These are phyloP conservation scores for Hypoxylon lienhwacheense DNA, from an alignment of 495 filamentous ascomycete species.

Conservation along the genomic window DNA sequence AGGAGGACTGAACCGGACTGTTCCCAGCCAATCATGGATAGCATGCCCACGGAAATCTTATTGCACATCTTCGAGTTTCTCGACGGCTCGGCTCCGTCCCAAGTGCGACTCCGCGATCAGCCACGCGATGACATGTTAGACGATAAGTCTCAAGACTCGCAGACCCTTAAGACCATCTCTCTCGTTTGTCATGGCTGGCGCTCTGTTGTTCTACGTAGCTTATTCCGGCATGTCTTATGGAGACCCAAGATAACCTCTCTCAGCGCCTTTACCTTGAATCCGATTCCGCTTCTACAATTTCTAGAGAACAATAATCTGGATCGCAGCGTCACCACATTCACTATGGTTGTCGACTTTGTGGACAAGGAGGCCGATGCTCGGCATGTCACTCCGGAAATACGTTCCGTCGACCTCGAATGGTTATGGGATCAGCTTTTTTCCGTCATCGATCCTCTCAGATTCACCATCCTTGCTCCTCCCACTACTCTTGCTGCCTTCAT, in stretches of 20 bases:
- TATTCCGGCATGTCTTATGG: conserved; percentile 50
- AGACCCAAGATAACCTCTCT: conserved; percentile 31
- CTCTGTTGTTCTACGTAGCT: conserved; percentile 37
- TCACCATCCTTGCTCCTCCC: conserved; percentile 49
- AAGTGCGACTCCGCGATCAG: conserved; percentile 43
- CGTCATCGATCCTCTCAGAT: conserved; percentile 44
- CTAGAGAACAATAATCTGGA: conserved; percentile 37
- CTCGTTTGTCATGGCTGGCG: conserved; percentile 49
- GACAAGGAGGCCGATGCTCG: conserved; percentile 18
- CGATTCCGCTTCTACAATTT: conserved; percentile 40
- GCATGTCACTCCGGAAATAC: conserved; percentile 30
- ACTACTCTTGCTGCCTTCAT: conserved; percentile 46
- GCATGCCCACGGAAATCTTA: conserved; percentile 48
- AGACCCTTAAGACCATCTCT: conserved; percentile 45
- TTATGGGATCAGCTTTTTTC: conserved; percentile 51
- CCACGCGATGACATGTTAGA: conserved; percentile 38
- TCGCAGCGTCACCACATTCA: conserved; percentile 40
- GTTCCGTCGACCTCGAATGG: conserved; percentile 38
- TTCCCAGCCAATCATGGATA: conserved; percentile 29
- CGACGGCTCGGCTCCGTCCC: conserved; percentile 41
- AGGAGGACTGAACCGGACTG: too few species aligned
- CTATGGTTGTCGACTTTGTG: conserved; percentile 33
- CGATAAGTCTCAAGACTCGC: conserved; percentile 13
- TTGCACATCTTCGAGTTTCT: conserved; percentile 44
- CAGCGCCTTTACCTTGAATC: conserved; percentile 31